These are phyloP conservation scores for Dysphania ambrosioides DNA, from an alignment of 148 eudicot species.

Conservation along the genomic window DNA sequence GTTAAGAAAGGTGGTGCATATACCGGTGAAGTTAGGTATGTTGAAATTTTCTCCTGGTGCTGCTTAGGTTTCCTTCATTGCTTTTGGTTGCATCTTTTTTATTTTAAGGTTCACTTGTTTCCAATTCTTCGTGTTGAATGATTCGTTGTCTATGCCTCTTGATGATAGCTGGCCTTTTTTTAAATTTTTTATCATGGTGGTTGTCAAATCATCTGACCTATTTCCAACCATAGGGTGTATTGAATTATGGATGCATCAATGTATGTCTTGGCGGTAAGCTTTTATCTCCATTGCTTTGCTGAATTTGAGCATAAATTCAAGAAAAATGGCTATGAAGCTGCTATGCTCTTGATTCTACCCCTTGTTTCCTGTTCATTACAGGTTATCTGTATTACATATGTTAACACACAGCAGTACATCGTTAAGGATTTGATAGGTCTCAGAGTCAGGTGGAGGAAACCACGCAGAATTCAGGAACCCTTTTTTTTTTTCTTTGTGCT, in stretches of 20 bases:
- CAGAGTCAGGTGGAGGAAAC: neutral
- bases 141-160: neutral
- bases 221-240: neutral
- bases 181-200: neutral
- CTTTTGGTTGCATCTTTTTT: neutral
- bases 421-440: neutral
- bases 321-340: neutral
- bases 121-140: neutral
- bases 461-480: neutral
- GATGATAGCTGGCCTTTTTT: neutral
- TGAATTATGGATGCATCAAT: neutral
- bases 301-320: neutral
- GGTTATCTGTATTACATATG: neutral
- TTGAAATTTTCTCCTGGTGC: neutral
- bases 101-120: neutral
- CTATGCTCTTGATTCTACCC: neutral
- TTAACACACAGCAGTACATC: neutral
- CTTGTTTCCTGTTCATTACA: neutral
- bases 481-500: neutral
- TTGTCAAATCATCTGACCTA: neutral
- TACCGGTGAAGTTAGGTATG: slow-evolving; percentile 88
- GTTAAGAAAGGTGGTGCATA: slow-evolving; percentile 81
- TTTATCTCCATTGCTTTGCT: neutral
- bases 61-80: neutral
- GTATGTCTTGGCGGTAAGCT: neutral